Percentiles rank a stretch among this genome's conserved stretches.
Conservation (phyloP, 2,329 filamentous ascomycete species). For the Calcarisporium arbuscula region DNA sequence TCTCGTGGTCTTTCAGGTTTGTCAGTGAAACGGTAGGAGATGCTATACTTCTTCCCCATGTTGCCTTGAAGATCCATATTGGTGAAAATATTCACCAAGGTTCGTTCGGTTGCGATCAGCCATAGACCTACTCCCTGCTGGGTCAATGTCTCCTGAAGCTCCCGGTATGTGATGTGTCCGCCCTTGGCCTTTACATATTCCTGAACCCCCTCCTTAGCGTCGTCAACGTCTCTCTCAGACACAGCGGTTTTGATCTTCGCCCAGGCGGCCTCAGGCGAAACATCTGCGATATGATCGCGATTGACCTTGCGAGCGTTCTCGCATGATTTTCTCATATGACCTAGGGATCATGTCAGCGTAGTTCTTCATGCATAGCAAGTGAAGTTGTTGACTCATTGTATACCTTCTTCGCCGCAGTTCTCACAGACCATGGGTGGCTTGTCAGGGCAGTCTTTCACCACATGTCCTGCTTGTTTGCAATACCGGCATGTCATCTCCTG, state of each 20-base stretch:
- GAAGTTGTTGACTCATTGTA: constrained; percentile 14
- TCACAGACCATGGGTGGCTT: constrained; percentile 50
- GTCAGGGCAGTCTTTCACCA: constrained; percentile 56
- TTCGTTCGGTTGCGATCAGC: constrained; percentile 57
- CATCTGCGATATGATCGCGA: constrained; percentile 40
- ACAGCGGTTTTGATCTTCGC: constrained; percentile 45
- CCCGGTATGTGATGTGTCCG: constrained; percentile 50
- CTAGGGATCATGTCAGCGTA: constrained; percentile 27
- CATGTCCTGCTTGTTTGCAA: constrained; percentile 46
- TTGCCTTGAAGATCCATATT: constrained; percentile 70
- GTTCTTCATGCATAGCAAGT: background rate
- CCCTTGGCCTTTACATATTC: constrained; percentile 54
- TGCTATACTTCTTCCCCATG: constrained; percentile 55
- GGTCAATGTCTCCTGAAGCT: constrained; percentile 58
- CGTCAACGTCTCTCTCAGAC: constrained; percentile 50
- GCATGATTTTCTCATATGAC: constrained; percentile 51
- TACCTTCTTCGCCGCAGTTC: constrained; percentile 57
- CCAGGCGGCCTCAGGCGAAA: constrained; percentile 53
- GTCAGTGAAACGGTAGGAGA: constrained; percentile 55
- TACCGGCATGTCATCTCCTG: constrained; percentile 30
- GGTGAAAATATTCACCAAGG: constrained; percentile 50
- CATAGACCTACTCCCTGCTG: constrained; percentile 46
- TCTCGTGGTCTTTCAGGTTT: constrained; percentile 54
- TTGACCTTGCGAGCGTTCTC: constrained; percentile 53
- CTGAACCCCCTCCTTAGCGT: constrained; percentile 52